A percentile compares a stretch with the other conserved stretches of the same genome.
Conservation (phyloP, 495 filamentous ascomycete genomes). For the Penicillium dipodomyicola region DNA sequence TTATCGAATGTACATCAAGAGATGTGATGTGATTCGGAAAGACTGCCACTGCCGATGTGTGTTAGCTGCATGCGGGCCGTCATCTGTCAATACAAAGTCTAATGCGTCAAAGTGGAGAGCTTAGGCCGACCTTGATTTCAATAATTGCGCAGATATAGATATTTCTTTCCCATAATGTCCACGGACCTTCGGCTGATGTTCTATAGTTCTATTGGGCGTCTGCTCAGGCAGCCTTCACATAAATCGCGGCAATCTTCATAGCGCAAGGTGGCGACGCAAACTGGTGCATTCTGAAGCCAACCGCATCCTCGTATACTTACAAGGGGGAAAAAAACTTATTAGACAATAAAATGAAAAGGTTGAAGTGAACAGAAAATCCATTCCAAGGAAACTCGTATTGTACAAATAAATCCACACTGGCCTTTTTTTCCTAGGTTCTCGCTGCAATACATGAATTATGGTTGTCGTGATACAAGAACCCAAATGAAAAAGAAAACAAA, state of each 20-base stretch:
- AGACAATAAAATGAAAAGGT: not conserved
- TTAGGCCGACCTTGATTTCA: not conserved
- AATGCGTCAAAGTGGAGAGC: conserved; percentile 6
- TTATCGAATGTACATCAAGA: conserved; percentile 1
- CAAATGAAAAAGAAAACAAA: conserved; percentile 11
- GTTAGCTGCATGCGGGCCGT: conserved; percentile 14
- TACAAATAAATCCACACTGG: conserved; percentile 12
- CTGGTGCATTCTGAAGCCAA: conserved; percentile 9
- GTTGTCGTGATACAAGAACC: conserved; percentile 27
- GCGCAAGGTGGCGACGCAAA: not conserved
- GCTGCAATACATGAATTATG: conserved; percentile 31
- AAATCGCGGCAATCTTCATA: conserved; percentile 4
- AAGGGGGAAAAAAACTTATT: not conserved
- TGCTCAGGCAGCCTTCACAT: not conserved
- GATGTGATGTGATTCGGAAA: conserved; percentile 8
- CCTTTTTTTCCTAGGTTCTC: conserved; percentile 25
- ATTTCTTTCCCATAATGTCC: not conserved
- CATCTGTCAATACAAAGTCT: conserved; percentile 9
- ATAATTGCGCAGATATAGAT: not conserved
- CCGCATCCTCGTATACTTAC: conserved; percentile 20
- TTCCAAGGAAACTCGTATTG: conserved; percentile 13
- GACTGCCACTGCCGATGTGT: not conserved
- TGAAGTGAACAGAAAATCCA: conserved; percentile 2
- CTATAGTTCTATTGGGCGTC: not conserved
- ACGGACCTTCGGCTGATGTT: not conserved